Evolutionary conservation across 345 rosid species (phyloP).

Genomic region (Streptanthus diversifolius): DNA sequence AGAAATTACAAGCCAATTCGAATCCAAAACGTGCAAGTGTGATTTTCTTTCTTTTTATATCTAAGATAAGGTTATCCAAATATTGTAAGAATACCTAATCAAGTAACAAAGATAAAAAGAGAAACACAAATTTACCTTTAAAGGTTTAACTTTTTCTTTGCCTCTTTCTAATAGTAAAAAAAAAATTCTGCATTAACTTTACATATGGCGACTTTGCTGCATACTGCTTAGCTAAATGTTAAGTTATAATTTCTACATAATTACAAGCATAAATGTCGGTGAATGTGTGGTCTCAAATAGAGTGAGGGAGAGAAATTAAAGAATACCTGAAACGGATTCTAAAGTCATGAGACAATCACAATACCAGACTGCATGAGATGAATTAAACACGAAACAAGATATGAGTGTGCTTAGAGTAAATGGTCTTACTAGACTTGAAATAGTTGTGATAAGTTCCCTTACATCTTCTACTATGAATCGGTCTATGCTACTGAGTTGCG

Average conservation of each 20-base stretch:
- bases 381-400: neutral
- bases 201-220: constrained; percentile 14
- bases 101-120: neutral
- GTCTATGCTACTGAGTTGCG: constrained; percentile 46
- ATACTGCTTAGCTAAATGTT: constrained; percentile 19
- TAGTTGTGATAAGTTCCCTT: constrained; percentile 14
- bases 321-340: constrained; percentile 16
- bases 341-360: constrained; percentile 24
- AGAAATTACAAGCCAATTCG: constrained; percentile 8
- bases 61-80: constrained; percentile 24
- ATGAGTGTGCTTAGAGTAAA: neutral
- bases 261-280: neutral
- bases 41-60: constrained; percentile 19
- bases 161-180: neutral
- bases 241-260: constrained; percentile 10
- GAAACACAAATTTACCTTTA: neutral
- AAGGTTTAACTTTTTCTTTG: neutral
- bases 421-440: constrained; percentile 2
- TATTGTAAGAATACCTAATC: constrained; percentile 3
- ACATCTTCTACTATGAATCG: constrained; percentile 55
- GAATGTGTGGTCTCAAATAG: neutral
- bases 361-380: constrained; percentile 30
- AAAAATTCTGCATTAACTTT: constrained; percentile 4
- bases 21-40: constrained; percentile 15
- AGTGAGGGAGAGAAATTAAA: neutral